Evolutionary conservation across 768 basidiomycete species (phyloP).

Genomic region (Psilocybe tampanensis): DNA sequence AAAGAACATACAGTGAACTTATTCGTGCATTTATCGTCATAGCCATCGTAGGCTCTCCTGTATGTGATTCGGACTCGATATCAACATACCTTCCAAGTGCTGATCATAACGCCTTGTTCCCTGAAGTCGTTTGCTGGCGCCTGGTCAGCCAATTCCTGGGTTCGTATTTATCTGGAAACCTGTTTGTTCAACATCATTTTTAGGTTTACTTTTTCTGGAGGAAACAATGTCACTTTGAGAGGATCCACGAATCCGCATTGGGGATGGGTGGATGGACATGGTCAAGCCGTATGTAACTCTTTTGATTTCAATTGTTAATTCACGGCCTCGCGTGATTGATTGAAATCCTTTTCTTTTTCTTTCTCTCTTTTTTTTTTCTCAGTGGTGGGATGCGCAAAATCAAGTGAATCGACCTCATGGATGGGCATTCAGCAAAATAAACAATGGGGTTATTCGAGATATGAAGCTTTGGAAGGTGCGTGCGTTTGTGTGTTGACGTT

Average conservation of each 20-base stretch:
- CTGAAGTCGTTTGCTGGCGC: slow-evolving; percentile 44
- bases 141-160: slow-evolving; percentile 36
- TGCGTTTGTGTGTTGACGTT: slow-evolving; percentile 12
- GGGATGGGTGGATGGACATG: slow-evolving; percentile 70
- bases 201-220: slow-evolving; percentile 58
- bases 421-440: slow-evolving; percentile 54
- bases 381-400: slow-evolving; percentile 63
- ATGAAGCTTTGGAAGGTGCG: slow-evolving; percentile 64
- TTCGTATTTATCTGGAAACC: no score
- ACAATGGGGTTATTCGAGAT: slow-evolving; percentile 53
- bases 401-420: slow-evolving; percentile 59
- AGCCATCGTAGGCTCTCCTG: slow-evolving; percentile 49
- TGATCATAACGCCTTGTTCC: neutral
- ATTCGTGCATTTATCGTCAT: neutral
- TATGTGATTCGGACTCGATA: no score
- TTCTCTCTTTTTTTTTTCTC: neutral
- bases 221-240: slow-evolving; percentile 59
- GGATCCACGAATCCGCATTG: slow-evolving; percentile 56
- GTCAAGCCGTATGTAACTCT: slow-evolving; percentile 49
- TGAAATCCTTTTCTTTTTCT: neutral
- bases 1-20: neutral
- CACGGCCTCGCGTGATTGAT: no score
- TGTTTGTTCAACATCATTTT: neutral
- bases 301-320: neutral
- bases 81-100: no score